A percentile compares a stretch with the other conserved stretches of the same genome.
These are phyloP conservation scores for Ananas comosus DNA, from an alignment of 176 grass and related monocot genomes.

Conservation along the genomic window DNA sequence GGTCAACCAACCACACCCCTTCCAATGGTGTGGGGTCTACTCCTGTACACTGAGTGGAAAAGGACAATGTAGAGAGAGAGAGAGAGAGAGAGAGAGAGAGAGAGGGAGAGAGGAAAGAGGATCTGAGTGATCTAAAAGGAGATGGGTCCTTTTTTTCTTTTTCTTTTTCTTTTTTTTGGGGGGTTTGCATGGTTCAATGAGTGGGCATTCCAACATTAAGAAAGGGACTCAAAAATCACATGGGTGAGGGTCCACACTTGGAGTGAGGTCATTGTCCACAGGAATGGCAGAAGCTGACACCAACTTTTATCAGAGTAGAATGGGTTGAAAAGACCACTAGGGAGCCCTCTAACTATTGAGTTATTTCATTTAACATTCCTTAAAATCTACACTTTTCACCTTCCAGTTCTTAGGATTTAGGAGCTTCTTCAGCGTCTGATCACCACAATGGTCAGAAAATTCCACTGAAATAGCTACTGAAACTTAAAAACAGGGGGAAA, in stretches of 20 bases:
- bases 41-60: no score
- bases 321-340: constrained; percentile 4
- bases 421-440: no score
- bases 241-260: constrained; percentile 23
- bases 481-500: not conserved
- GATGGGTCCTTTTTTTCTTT: constrained; percentile 22
- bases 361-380: not conserved
- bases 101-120: no score
- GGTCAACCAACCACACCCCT: constrained; percentile 4
- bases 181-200: constrained; percentile 4
- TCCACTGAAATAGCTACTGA: not conserved
- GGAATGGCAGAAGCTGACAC: not conserved
- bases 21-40: not conserved
- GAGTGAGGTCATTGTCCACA: constrained; percentile 9
- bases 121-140: not conserved
- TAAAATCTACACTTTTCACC: no score
- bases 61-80: no score
- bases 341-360: constrained; percentile 10
- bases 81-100: no score
- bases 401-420: no score
- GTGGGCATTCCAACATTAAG: constrained; percentile 9
- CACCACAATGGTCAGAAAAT: not conserved
- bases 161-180: not conserved
- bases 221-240: constrained; percentile 32
- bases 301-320: not conserved